Percentiles rank a stretch among this genome's conserved stretches.
These are phyloP conservation scores for Powellomyces hirtus DNA, from an alignment of 192 early-diverging fungal species.

Conservation along the genomic window DNA sequence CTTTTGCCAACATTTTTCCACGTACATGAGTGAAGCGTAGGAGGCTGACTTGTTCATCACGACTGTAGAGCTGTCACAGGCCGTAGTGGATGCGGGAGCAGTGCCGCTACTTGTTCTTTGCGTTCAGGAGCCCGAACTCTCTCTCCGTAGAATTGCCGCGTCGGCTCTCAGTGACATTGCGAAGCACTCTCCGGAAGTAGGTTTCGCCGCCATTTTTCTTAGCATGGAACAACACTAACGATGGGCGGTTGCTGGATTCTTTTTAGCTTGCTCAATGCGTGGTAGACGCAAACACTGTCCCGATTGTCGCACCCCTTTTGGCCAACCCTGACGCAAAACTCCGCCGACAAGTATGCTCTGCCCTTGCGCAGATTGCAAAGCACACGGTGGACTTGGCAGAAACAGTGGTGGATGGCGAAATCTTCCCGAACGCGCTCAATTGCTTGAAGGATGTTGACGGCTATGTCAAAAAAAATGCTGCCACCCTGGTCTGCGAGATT, in stretches of 20 bases:
- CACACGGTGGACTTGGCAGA: constrained; percentile 61
- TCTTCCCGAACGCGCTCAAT: constrained; percentile 52
- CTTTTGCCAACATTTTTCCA: too few species aligned
- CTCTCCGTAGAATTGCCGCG: constrained; percentile 52
- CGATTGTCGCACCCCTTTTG: constrained; percentile 49
- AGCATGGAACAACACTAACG: not conserved
- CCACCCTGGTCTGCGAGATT: constrained; percentile 58
- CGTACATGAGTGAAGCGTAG: too few species aligned
- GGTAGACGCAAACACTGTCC: constrained; percentile 54
- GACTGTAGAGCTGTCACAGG: constrained; percentile 53
- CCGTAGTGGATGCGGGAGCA: constrained; percentile 55
- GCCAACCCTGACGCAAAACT: constrained; percentile 56
- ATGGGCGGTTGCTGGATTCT: not conserved
- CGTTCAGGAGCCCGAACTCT: constrained; percentile 56
- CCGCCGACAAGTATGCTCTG: constrained; percentile 52
- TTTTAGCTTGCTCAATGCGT: constrained; percentile 58
- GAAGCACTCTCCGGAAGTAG: constrained; percentile 59
- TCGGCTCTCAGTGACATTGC: constrained; percentile 56
- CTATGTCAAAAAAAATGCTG: constrained; percentile 53
- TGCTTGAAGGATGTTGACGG: constrained; percentile 54
- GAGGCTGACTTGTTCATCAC: too few species aligned
- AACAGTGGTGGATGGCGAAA: constrained; percentile 56
- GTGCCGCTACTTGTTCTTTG: constrained; percentile 58
- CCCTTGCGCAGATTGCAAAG: constrained; percentile 56
- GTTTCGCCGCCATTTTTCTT: not conserved